Evolutionary conservation across 2,329 filamentous ascomycete genomes (phyloP), one percentile per base, ranked within the genome.

Genomic region (Bertia moriformis): DNA sequence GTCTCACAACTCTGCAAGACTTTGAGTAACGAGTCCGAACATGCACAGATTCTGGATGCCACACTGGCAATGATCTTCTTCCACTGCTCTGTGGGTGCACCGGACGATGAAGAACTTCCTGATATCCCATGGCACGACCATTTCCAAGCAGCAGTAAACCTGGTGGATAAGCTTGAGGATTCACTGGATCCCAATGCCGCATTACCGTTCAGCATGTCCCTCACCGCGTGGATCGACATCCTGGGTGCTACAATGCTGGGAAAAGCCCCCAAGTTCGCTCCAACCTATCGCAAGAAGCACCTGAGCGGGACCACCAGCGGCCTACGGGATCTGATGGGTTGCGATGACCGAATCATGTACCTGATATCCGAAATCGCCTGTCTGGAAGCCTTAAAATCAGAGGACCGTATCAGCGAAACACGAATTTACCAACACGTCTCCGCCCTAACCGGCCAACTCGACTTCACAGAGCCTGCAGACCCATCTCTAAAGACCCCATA

Each of bases 41-140:
- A 94, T 56, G 72, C 81, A 43, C 76, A 91, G 57, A 93, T 93
- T 49, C 75, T 96, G 12, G 89, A 96, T 59, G 87, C 89, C 1
- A 87, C 88, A 0, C 71, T 96, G 4, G 87, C 84, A 39, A 87
- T 96, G 74, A 94, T 95, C 56, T 91, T 94, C 64, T 93, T 95
- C 65, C 86, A 94, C 55, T 91, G 83, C 62, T 81, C 85, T 18
- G 89, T 96, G 46, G 89, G 89, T 40, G 76, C 84, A 49, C 78
- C 82, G 24, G 82, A 91, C 49, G 86, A 95, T 54, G 73, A 73
- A 36, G 73, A 73, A 36, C 74, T 95, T 18, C 82, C 85, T 14
- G 88, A 96, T 55, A 93, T 96, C 49, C 79, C 88, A 17, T 98
- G 91, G 91, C 84, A 89, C 63, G 84, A 93, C 56, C 91, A 98